These are phyloP conservation scores for Dunaliella primolecta DNA, from an alignment of 139 green algal genomes.

Conservation along the genomic window DNA sequence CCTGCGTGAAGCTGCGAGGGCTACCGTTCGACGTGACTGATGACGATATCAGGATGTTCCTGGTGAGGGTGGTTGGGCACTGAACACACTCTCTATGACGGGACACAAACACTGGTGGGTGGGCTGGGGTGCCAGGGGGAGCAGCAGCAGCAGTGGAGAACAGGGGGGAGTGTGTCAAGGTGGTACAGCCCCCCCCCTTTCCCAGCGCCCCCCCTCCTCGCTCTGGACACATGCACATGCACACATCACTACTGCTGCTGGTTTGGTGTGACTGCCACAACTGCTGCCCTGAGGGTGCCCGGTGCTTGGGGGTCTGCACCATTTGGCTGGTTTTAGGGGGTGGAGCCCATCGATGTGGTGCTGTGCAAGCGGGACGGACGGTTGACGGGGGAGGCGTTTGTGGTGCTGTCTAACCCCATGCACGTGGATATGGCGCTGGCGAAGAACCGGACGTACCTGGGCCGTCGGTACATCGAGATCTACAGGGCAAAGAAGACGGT, in stretches of 20 bases:
- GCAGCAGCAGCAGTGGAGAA: too few species aligned
- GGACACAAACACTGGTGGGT: too few species aligned
- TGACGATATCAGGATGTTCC: conserved; percentile 71
- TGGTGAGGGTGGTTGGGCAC: conserved; percentile 50
- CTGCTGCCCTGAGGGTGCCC: too few species aligned
- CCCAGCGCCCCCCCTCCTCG: too few species aligned
- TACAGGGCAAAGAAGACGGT: conserved; percentile 73
- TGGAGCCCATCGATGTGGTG: conserved; percentile 72
- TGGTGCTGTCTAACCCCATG: conserved; percentile 58
- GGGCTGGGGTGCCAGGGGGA: too few species aligned
- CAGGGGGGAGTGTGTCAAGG: too few species aligned
- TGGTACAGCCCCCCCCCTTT: too few species aligned
- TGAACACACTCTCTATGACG: too few species aligned
- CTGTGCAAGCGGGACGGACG: conserved; percentile 62
- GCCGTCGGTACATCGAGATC: conserved; percentile 78
- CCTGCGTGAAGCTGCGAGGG: conserved; percentile 66
- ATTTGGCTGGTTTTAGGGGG: conserved; percentile 51
- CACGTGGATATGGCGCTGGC: conserved; percentile 63
- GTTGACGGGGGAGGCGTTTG: conserved; percentile 72
- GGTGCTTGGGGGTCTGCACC: too few species aligned
- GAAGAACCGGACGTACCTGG: conserved; percentile 79
- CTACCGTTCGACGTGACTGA: conserved; percentile 77
- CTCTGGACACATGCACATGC: not conserved
- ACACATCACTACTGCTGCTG: not conserved
- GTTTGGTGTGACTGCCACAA: not conserved